These are phyloP conservation scores for Arabis alpina DNA, from an alignment of 345 rosid genomes.

Conservation along the genomic window DNA sequence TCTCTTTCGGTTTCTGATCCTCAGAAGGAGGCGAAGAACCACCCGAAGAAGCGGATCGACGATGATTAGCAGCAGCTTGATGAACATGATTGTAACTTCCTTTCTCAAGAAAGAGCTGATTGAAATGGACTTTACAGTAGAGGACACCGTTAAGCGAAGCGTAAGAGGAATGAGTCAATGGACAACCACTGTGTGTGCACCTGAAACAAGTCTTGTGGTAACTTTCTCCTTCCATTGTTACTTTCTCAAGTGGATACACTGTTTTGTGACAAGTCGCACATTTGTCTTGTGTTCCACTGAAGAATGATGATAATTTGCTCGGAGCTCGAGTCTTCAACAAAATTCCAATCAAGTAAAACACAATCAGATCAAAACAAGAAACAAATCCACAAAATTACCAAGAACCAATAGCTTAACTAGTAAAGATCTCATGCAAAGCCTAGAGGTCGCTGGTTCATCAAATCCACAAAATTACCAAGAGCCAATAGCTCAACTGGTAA, in stretches of 20 bases:
- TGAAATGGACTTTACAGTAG: slow-evolving; percentile 94
- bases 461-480: too few relatives aligned
- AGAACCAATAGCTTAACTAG: too few relatives aligned
- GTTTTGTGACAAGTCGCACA: slow-evolving; percentile 85
- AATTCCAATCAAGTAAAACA: neutral
- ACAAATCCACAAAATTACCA: neutral
- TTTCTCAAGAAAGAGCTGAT: slow-evolving; percentile 95
- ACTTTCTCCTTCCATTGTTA: slow-evolving; percentile 77
- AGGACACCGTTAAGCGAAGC: slow-evolving; percentile 90
- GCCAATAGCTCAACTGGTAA: too few relatives aligned
- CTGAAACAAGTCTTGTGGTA: slow-evolving; percentile 92
- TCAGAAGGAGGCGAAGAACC: slow-evolving; percentile 54
- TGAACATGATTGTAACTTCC: slow-evolving; percentile 88
- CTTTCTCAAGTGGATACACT: slow-evolving; percentile 97
- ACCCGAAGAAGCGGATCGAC: slow-evolving; percentile 53
- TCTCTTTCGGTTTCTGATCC: slow-evolving; percentile 31
- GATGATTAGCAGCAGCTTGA: slow-evolving; percentile 75
- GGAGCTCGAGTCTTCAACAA: slow-evolving; percentile 66
- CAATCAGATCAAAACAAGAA: neutral
- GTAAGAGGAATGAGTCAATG: slow-evolving; percentile 87
- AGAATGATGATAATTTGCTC: slow-evolving; percentile 82
- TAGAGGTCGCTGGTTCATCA: too few relatives aligned
- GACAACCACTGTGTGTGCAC: slow-evolving; percentile 88
- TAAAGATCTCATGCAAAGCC: too few relatives aligned
- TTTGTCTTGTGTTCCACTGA: slow-evolving; percentile 94